A percentile compares a stretch with the other conserved stretches of the same genome.
Conservation (phyloP, 352 stramenopile genomes). For the Discostella stelligera region DNA sequence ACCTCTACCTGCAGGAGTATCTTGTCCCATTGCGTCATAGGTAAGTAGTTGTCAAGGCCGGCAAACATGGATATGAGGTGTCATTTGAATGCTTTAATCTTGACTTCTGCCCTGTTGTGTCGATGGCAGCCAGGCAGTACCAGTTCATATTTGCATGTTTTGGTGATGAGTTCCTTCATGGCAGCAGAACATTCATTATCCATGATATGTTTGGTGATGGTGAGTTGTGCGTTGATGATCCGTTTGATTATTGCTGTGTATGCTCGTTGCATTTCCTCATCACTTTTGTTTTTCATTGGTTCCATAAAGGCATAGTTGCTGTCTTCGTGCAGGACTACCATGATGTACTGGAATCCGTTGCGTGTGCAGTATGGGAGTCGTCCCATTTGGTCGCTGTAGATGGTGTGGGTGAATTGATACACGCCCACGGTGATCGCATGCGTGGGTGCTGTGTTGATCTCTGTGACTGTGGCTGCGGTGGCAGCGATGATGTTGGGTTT, state of each 20-base stretch:
- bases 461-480: background rate
- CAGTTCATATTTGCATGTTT: constrained; percentile 30
- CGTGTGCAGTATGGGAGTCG: constrained; percentile 39
- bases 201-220: constrained; percentile 31
- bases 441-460: background rate
- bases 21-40: constrained; percentile 51
- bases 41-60: constrained; percentile 43
- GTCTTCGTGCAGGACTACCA: constrained; percentile 56
- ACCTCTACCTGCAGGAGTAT: constrained; percentile 49
- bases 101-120: constrained; percentile 52
- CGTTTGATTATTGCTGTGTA: constrained; percentile 33
- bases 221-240: background rate
- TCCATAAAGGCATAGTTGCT: constrained; percentile 49
- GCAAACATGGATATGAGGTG: constrained; percentile 52
- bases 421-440: background rate
- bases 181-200: constrained; percentile 34
- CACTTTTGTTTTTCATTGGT: constrained; percentile 42
- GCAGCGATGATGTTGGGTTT: background rate
- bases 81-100: constrained; percentile 59
- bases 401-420: background rate
- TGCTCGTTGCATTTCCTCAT: constrained; percentile 25
- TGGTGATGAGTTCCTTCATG: constrained; percentile 25
- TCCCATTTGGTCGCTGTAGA: constrained; percentile 57
- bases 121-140: constrained; percentile 35
- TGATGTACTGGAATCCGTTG: constrained; percentile 53